Conservation (phyloP, 208 protist species). For the Strigomonas oncopelti region DNA sequence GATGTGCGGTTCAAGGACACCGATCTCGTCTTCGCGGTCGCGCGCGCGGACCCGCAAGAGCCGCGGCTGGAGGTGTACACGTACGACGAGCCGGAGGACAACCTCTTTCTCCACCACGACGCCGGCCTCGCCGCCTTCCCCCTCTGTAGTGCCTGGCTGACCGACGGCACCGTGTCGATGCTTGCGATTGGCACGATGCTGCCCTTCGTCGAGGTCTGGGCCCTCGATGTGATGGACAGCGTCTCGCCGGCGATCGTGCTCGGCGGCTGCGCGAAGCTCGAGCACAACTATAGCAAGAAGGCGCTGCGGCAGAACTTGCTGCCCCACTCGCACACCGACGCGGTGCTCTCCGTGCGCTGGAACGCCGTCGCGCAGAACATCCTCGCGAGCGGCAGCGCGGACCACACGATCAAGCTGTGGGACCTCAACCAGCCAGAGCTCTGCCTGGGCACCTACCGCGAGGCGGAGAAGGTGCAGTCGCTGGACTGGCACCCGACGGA, state of each 20-base stretch:
- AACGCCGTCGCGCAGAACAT: conserved; percentile 90
- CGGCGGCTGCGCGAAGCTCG: conserved; percentile 67
- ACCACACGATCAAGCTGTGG: conserved; percentile 96
- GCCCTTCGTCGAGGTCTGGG: conserved; percentile 97
- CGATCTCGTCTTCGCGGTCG: conserved; percentile 74
- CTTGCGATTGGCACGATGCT: conserved; percentile 96
- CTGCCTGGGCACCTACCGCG: conserved; percentile 89
- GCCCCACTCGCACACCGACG: conserved; percentile 89
- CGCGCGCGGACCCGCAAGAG: conserved; percentile 60
- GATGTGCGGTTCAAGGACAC: conserved; percentile 91
- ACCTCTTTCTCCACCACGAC: conserved; percentile 97
- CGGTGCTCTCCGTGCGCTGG: conserved; percentile 94
- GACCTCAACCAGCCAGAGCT: conserved; percentile 77
- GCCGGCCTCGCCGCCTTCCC: conserved; percentile 92
- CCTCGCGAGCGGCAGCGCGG: conserved; percentile 92
- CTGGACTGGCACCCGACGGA: conserved; percentile 87
- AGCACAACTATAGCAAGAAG: conserved; percentile 77
- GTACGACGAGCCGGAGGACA: conserved; percentile 94
- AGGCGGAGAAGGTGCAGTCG: conserved; percentile 91
- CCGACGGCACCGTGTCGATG: conserved; percentile 88
- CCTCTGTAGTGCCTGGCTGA: conserved; percentile 93
- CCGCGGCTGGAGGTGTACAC: conserved; percentile 91
- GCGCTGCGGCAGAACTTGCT: conserved; percentile 52
- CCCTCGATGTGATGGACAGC: conserved; percentile 95
- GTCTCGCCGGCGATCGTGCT: conserved; percentile 90